Conservation (phyloP, 2,329 filamentous ascomycete species). For the Dactylonectria estremocensis region DNA sequence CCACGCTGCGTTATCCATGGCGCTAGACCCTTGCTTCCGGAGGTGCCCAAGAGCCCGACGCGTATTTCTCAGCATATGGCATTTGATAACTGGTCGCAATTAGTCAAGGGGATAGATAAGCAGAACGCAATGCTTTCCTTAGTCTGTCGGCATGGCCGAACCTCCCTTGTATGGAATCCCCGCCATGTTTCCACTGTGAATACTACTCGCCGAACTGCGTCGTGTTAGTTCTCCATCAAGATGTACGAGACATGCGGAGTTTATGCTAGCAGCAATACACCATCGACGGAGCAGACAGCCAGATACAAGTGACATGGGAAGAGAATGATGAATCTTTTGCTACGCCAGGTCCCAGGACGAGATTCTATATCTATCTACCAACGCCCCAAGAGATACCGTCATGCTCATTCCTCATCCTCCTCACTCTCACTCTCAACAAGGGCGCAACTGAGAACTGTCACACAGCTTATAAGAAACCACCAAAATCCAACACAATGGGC, state of each 20-base stretch:
- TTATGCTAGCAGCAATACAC: too few relatives aligned
- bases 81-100: not conserved
- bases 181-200: not conserved
- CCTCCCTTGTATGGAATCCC: not conserved
- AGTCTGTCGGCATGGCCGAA: constrained; percentile 11
- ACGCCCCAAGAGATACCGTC: not conserved
- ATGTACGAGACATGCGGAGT: not conserved
- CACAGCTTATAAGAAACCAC: constrained; percentile 5
- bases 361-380: constrained; percentile 11
- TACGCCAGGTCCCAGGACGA: not conserved
- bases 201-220: not conserved
- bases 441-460: not conserved
- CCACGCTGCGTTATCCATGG: not conserved
- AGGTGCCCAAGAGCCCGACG: not conserved
- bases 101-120: not conserved
- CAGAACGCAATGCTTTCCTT: not conserved
- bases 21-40: not conserved
- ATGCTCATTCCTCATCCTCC: constrained; percentile 7
- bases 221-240: constrained; percentile 1
- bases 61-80: not conserved
- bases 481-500: constrained; percentile 1
- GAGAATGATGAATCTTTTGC: not conserved
- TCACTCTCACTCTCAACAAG: constrained; percentile 10
- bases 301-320: not conserved
- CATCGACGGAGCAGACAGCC: too few relatives aligned